Evolutionary conservation across 2,329 filamentous ascomycete genomes (phyloP).

Genomic region (Lasiodiplodia hormozganensis): DNA sequence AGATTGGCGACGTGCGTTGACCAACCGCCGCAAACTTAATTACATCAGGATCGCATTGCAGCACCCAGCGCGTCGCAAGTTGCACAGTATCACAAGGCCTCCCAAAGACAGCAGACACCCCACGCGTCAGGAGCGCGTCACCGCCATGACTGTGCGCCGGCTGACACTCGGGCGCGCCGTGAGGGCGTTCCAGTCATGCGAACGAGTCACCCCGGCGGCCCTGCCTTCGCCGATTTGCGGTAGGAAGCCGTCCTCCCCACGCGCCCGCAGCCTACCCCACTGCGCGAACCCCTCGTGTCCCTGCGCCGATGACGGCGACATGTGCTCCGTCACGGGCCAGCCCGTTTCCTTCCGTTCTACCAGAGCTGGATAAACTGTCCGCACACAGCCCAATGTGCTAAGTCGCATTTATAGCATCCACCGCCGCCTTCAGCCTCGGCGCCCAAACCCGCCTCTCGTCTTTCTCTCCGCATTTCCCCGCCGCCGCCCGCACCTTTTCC

Average conservation of each 20-base stretch:
- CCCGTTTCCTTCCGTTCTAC: slow-evolving; percentile 10
- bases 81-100: slow-evolving; percentile 21
- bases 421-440: background rate
- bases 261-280: slow-evolving; percentile 13
- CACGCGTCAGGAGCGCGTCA: slow-evolving; percentile 6
- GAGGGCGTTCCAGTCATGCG: slow-evolving; percentile 17
- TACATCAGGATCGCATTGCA: slow-evolving; percentile 18
- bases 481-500: slow-evolving; percentile 12
- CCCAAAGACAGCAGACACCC: background rate
- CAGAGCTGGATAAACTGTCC: background rate
- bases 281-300: background rate
- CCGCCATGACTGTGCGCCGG: slow-evolving; percentile 11
- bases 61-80: slow-evolving; percentile 17
- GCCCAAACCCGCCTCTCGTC: background rate
- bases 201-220: slow-evolving; percentile 16
- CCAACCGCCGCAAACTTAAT: slow-evolving; percentile 4
- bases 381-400: background rate
- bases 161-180: slow-evolving; percentile 18
- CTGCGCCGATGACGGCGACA: slow-evolving; percentile 21
- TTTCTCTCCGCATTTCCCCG: slow-evolving; percentile 16
- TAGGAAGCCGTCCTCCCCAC: slow-evolving; percentile 7
- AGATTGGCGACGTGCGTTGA: slow-evolving; percentile 26
- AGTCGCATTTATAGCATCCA: slow-evolving; percentile 1
- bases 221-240: slow-evolving; percentile 15
- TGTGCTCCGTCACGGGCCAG: slow-evolving; percentile 12